A percentile compares a stretch with the other conserved stretches of the same genome.
Evolutionary conservation across 768 basidiomycete genomes (phyloP).

Genomic region (Suillus tomentosus): DNA sequence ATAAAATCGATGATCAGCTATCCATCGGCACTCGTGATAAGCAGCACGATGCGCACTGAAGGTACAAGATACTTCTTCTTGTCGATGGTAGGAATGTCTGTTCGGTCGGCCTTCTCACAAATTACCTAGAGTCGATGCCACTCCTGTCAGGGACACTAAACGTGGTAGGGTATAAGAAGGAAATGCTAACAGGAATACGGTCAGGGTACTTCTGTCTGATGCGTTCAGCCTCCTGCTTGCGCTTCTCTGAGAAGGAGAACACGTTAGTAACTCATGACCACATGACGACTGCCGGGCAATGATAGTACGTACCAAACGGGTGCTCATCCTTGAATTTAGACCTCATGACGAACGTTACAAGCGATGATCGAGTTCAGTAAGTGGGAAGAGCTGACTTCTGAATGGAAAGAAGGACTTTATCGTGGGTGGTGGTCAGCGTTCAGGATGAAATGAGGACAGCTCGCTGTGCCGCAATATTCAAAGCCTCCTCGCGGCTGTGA

Average conservation of each 20-base stretch:
- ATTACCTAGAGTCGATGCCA: slow-evolving; percentile 68
- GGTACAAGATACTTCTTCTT: slow-evolving; percentile 99
- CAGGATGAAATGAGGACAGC: slow-evolving; percentile 23
- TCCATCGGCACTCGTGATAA: slow-evolving; percentile 21
- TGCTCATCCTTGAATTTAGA: slow-evolving; percentile 99
- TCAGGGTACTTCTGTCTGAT: slow-evolving; percentile 99
- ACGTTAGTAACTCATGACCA: slow-evolving; percentile 33
- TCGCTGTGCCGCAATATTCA: slow-evolving; percentile 25
- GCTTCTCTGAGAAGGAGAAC: slow-evolving; percentile 72
- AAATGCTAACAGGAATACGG: slow-evolving; percentile 83
- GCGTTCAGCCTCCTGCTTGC: slow-evolving; percentile 98
- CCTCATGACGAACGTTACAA: slow-evolving; percentile 55
- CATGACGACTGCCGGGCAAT: slow-evolving; percentile 19
- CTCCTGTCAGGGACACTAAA: slow-evolving; percentile 16
- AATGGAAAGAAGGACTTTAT: slow-evolving; percentile 15
- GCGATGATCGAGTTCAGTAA: slow-evolving; percentile 10
- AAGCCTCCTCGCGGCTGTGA: slow-evolving; percentile 37
- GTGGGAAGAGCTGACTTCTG: slow-evolving; percentile 12
- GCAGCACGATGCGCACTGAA: slow-evolving; percentile 58
- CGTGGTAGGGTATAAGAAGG: slow-evolving; percentile 9
- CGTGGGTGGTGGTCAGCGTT: slow-evolving; percentile 29
- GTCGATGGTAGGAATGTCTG: slow-evolving; percentile 98
- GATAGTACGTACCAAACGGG: slow-evolving; percentile 74
- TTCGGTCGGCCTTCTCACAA: slow-evolving; percentile 98
- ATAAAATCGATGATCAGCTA: slow-evolving; percentile 25